Evolutionary conservation across 345 rosid species (phyloP).

Genomic region (Pugionium cornutum): DNA sequence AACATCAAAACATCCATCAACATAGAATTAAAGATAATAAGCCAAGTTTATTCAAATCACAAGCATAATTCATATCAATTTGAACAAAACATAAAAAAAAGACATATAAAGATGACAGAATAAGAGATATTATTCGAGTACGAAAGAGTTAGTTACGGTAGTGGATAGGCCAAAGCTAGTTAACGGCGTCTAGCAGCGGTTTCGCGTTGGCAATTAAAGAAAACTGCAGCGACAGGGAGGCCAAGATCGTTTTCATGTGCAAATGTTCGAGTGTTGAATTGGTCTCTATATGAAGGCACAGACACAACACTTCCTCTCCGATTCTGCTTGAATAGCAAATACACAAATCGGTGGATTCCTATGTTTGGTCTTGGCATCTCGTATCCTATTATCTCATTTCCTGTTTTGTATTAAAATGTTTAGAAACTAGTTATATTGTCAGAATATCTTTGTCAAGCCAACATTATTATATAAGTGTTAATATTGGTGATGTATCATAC

Average conservation of each 20-base stretch:
- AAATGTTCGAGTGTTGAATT: conserved; percentile 65
- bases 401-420: conserved; percentile 35
- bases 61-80: too few species aligned
- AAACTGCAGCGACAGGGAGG: conserved; percentile 84
- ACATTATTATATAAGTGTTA: too few species aligned
- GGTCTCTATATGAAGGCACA: conserved; percentile 61
- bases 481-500: too few species aligned
- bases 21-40: too few species aligned
- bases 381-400: conserved; percentile 69
- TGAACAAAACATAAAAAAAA: too few species aligned
- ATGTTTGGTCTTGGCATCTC: conserved; percentile 92
- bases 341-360: conserved; percentile 93
- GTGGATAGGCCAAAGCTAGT: neutral
- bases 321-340: conserved; percentile 76
- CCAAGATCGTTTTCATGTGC: conserved; percentile 76
- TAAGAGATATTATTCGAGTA: too few species aligned
- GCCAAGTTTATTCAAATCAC: too few species aligned
- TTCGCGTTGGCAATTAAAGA: conserved; percentile 88
- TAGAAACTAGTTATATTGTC: too few species aligned
- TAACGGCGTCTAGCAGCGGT: conserved; percentile 90
- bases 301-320: conserved; percentile 51
- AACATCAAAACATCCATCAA: too few species aligned
- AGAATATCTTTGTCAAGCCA: too few species aligned
- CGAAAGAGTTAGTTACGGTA: neutral
- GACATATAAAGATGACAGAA: too few species aligned